Base-by-base conservation (phyloP, 2,329 filamentous ascomycete genomes). In the Endocalyx cinctus region DNA sequence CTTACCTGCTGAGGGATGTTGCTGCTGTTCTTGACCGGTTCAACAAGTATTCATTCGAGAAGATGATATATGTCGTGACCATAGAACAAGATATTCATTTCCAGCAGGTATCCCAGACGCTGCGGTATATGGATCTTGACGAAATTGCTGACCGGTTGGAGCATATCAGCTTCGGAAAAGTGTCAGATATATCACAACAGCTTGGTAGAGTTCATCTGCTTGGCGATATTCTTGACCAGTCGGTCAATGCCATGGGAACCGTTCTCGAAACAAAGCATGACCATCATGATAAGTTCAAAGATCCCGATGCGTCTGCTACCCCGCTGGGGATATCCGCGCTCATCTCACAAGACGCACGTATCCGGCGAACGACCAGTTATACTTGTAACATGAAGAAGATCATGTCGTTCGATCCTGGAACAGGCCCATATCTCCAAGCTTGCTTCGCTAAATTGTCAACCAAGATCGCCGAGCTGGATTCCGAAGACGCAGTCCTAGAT, bases 391-490 rank as follows among this genome's bases (percentile, higher is more conserved):
- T 88, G 70, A 79, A 87, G 38, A 73, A 77, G 45, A 89, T 92
- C 83, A 84, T 79, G 6, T 85, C 82, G 4, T 89, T 89, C 46
- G 85, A 92, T 62, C 85, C 85, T 26, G 85, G 90, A 58, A 92
- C 86, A 3, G 87, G 87, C 6, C 84, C 85, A 10, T 89, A 89
- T 58, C 73, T 94, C 27, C 86, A 94, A 66, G 88, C 89, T 54
- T 85, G 85, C 4, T 82, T 88, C 54, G 81, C 83, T 20, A 82
- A 82, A 48, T 71, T 89, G 26, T 74, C 69, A 58, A 78, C 76
- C 5, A 84, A 82, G 50, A 69, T 70, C 50, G 72, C 76, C 48
- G 70, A 69, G 51, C 73, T 73, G 2, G 63, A 58, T 7, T 63
- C 82, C 18, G 59, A 64, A 2, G 60, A 68, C 5, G 70, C 74